Percentiles rank a stretch among this genome's conserved stretches.
These are phyloP conservation scores for Melaleuca quinquenervia DNA, from an alignment of 345 rosid species.

Conservation along the genomic window DNA sequence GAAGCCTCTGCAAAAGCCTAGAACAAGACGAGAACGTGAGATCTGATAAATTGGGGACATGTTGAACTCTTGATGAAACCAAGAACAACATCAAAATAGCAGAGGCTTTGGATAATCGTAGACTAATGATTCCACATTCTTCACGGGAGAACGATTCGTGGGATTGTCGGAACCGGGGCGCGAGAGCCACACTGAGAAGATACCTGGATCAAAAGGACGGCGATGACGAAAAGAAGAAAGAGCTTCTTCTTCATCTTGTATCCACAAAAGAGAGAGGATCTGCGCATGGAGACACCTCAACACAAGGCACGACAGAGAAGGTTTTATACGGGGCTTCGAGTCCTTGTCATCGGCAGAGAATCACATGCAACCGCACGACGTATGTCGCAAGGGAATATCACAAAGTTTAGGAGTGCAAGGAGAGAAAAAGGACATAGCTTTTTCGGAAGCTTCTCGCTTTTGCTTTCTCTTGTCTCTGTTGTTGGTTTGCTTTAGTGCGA, in stretches of 20 bases:
- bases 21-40: not conserved
- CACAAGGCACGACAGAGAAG: not conserved
- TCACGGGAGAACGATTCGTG: not conserved
- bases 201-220: not conserved
- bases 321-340: not conserved
- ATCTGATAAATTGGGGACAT: not conserved
- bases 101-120: not conserved
- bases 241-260: not conserved
- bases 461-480: not conserved
- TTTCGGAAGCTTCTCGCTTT: not conserved
- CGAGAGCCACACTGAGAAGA: not conserved
- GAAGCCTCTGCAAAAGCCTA: slow-evolving; percentile 4
- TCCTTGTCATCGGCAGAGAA: not conserved
- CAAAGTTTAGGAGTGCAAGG: not conserved
- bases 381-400: not conserved
- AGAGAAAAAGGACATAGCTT: not conserved
- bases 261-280: not conserved
- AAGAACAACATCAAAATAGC: not conserved
- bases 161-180: not conserved
- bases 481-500: not conserved
- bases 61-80: not conserved
- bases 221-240: not conserved
- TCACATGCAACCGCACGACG: not conserved
- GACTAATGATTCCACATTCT: not conserved
- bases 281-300: not conserved